Evolutionary conservation across 768 basidiomycete genomes (phyloP).

Genomic region (Megacollybia marginata): DNA sequence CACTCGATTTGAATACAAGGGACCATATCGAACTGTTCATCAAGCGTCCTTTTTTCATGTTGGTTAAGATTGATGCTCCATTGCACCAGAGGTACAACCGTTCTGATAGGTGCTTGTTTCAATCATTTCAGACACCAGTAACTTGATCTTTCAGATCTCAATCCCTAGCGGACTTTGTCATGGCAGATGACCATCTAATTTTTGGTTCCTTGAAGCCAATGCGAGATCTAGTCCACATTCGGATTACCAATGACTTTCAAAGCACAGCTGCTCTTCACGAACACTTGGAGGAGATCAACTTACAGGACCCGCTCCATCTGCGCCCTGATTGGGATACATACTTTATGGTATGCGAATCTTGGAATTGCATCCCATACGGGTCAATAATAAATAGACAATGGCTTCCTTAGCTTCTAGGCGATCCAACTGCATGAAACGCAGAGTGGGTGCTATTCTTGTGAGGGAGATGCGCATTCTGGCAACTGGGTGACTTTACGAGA

Average conservation of each 20-base stretch:
- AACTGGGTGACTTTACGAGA: conserved; percentile 43
- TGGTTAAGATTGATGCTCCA: conserved; percentile 81
- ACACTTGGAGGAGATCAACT: conserved; percentile 61
- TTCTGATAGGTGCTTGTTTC: conserved; percentile 32
- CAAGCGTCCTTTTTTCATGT: conserved; percentile 86
- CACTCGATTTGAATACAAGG: conserved; percentile 54
- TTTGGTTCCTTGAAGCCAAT: conserved; percentile 35
- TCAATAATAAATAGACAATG: conserved; percentile 47
- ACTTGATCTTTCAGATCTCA: conserved; percentile 8
- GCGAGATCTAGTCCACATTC: conserved; percentile 50
- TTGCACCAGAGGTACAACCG: conserved; percentile 61
- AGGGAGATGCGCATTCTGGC: conserved; percentile 73
- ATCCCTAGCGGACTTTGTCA: conserved; percentile 69
- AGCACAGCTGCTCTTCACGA: conserved; percentile 44
- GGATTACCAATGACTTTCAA: conserved; percentile 58
- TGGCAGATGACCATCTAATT: conserved; percentile 57
- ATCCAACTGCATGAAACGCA: conserved; percentile 95
- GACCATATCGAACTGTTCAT: conserved; percentile 60
- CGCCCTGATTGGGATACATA: conserved; percentile 94
- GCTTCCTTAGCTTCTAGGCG: conserved; percentile 84
- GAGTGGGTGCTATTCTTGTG: conserved; percentile 92
- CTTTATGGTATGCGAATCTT: conserved; percentile 69
- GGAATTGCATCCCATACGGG: background rate
- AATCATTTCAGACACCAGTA: background rate
- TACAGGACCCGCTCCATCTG: conserved; percentile 66